Percentiles rank a stretch among this genome's conserved stretches.
Evolutionary conservation across 2,329 filamentous ascomycete genomes (phyloP).

Genomic region (Fusarium temperatum): DNA sequence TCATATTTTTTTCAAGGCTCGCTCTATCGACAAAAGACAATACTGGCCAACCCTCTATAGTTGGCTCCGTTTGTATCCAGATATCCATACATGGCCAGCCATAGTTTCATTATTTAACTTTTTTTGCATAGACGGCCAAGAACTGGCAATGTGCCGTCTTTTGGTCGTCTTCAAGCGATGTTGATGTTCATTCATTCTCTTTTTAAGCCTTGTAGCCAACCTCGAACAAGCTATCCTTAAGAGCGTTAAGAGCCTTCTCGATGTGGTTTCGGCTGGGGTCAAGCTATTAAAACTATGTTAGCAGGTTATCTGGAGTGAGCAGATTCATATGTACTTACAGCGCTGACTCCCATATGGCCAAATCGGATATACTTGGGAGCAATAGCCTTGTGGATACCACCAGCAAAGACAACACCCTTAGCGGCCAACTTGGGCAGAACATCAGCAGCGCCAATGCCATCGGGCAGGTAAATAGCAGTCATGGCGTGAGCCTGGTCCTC

Average conservation of each 20-base stretch:
- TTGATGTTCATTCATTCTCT: background rate
- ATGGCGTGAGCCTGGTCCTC: slow-evolving; percentile 96
- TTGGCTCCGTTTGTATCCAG: slow-evolving; percentile 21
- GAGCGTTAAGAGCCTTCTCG: slow-evolving; percentile 80
- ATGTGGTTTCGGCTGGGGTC: slow-evolving; percentile 83
- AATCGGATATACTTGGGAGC: slow-evolving; percentile 93
- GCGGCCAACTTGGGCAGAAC: slow-evolving; percentile 85
- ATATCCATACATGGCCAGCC: slow-evolving; percentile 16
- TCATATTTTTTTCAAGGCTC: slow-evolving; percentile 24
- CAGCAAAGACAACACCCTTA: slow-evolving; percentile 93
- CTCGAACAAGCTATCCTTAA: slow-evolving; percentile 79
- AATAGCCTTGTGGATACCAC: slow-evolving; percentile 95
- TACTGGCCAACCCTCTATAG: slow-evolving; percentile 11
- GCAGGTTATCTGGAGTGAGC: slow-evolving; percentile 8
- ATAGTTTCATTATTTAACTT: slow-evolving; percentile 23
- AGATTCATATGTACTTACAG: slow-evolving; percentile 60
- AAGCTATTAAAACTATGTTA: slow-evolving; percentile 56
- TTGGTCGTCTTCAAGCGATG: too few relatives aligned
- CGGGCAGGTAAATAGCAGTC: slow-evolving; percentile 96
- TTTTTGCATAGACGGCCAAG: background rate
- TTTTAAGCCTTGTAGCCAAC: slow-evolving; percentile 66
- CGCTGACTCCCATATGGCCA: slow-evolving; percentile 96
- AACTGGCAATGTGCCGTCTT: background rate
- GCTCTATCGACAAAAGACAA: slow-evolving; percentile 22
- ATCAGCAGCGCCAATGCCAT: slow-evolving; percentile 81